Conservation (phyloP, 2,329 filamentous ascomycete genomes). For the Magnaporthales sp. region DNA sequence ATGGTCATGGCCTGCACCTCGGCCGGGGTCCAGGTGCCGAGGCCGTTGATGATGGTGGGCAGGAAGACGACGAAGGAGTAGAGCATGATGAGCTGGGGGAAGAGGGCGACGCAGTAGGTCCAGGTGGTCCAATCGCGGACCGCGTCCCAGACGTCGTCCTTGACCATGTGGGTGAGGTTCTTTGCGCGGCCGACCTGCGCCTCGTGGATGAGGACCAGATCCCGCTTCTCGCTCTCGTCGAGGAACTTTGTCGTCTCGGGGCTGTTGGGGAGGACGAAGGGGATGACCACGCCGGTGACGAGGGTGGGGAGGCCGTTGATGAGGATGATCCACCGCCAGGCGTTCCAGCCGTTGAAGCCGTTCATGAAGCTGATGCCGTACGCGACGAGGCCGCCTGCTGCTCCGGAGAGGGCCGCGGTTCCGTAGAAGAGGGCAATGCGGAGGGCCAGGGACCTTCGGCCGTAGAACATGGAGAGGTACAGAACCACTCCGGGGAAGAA, state of each 20-base stretch:
- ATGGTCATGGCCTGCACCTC: constrained; percentile 55
- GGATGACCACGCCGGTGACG: constrained; percentile 40
- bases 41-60: constrained; percentile 54
- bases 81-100: constrained; percentile 46
- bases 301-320: constrained; percentile 51
- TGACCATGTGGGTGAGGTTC: constrained; percentile 2
- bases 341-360: constrained; percentile 39
- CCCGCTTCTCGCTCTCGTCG: constrained; percentile 36
- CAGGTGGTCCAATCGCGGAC: constrained; percentile 33
- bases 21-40: constrained; percentile 42
- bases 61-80: constrained; percentile 61
- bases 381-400: constrained; percentile 43
- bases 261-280: constrained; percentile 45
- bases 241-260: constrained; percentile 45
- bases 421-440: constrained; percentile 62
- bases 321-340: constrained; percentile 56
- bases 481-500: constrained; percentile 54
- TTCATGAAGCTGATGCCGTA: constrained; percentile 53
- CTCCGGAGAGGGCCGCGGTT: constrained; percentile 54
- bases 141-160: constrained; percentile 28
- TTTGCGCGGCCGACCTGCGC: constrained; percentile 3
- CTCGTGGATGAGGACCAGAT: constrained; percentile 17
- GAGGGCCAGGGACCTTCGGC: constrained; percentile 48
- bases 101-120: constrained; percentile 52
- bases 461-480: constrained; percentile 56